Base-by-base conservation (phyloP, 768 basidiomycete genomes). In the Boletus huronensis region DNA sequence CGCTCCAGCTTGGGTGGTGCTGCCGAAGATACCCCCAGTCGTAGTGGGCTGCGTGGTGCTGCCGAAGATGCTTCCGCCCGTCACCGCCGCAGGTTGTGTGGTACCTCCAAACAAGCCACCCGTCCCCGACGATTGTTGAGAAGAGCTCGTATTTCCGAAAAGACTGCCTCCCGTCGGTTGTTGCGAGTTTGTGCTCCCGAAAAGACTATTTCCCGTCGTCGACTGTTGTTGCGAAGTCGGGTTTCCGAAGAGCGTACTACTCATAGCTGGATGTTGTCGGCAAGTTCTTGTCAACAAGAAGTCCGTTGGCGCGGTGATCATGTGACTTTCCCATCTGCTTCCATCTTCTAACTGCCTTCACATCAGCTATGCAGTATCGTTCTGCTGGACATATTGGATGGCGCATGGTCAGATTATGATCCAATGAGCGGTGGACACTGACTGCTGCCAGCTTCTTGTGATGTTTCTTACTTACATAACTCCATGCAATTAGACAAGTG, bases 111-210 rank as follows among this genome's bases (percentile, higher is more conserved):
- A 66, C 32, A 64, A 31, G 28, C 47, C 42, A 23, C 59, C 38
- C 43, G 53, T 53, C 38, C 35, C n/a, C 6, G 54, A 48, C 26
- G 56, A 52, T 9, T 62, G 63, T 9, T 63, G 63, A 34, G 54
- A 26, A 35, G 58, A n/a, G 16, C 17, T 32, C 10, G 61, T 47
- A 36, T 36, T 38, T 36, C 64, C 64, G 17, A 64, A 64, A 32
- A 60, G 52, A n/a, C 54, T 34, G 10, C 60, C 42, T 25, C 64
- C 64, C 14, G 59, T 49, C 6, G 61, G 53, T 51, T 59, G 66
- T 42, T 63, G 67, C 14, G 52, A 48, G 58, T 57, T 55, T 8
- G 58, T 57, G 36, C 29, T 52, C 23, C 69, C 71, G n/a, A 71
- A 71, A 17, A 71, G 23, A 52, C 25, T 45, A 14, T 62, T 57